These are phyloP conservation scores for Protea cynaroides DNA, from an alignment of 164 flowering plant species.

Conservation along the genomic window DNA sequence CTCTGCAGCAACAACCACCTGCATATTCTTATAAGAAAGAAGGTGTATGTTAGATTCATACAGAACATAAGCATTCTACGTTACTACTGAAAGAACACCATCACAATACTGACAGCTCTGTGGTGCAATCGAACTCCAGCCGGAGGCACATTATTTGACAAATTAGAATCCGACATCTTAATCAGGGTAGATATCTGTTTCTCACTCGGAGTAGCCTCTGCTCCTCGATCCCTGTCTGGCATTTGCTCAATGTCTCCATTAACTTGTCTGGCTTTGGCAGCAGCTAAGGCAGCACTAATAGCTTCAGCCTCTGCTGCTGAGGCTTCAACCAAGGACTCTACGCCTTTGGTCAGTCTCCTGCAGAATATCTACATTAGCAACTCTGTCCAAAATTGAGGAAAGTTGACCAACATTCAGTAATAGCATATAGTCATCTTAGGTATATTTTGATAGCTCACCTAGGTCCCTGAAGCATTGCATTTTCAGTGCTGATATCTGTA, in stretches of 20 bases:
- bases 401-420: not conserved
- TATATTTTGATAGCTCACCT: conserved; percentile 31
- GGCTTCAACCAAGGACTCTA: conserved; percentile 77
- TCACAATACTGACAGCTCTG: conserved; percentile 49
- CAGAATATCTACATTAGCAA: not conserved
- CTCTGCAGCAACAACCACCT: conserved; percentile 11
- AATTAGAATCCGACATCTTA: conserved; percentile 50
- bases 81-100: not conserved
- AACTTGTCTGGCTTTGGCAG: conserved; percentile 70
- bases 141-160: conserved; percentile 35
- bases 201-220: conserved; percentile 82
- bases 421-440: not conserved
- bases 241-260: conserved; percentile 67
- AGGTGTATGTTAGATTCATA: not conserved
- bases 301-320: conserved; percentile 86
- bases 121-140: conserved; percentile 68
- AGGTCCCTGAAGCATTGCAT: conserved; percentile 58
- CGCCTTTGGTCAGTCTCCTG: conserved; percentile 68
- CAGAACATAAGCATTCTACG: not conserved
- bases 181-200: conserved; percentile 43
- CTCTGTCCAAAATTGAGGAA: not conserved
- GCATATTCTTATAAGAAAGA: not conserved
- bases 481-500: conserved; percentile 70
- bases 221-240: conserved; percentile 68
- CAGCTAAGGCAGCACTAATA: conserved; percentile 66